phyloP scores from a whole-genome alignment of 352 stramenopile species.

The Phytophthora rubi region DNA sequence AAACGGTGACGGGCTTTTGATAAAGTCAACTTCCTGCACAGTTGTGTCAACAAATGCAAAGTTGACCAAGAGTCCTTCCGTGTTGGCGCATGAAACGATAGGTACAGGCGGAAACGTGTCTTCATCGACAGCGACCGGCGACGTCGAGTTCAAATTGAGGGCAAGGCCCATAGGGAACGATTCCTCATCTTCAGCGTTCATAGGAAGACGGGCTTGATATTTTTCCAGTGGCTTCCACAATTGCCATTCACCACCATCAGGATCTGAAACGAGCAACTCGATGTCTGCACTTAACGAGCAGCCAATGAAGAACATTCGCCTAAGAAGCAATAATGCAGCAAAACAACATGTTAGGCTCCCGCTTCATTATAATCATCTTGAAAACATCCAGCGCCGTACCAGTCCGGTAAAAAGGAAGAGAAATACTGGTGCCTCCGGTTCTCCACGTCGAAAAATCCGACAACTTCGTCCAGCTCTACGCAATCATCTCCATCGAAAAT shows the following conservation, averaged over 20 bases:
- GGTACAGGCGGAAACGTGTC: conserved; percentile 51
- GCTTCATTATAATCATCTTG: too few relatives aligned
- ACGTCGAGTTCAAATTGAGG: conserved; percentile 65
- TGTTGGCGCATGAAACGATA: conserved; percentile 63
- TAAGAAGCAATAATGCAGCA: conserved; percentile 20
- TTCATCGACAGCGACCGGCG: conserved; percentile 58
- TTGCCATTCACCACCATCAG: conserved; percentile 63
- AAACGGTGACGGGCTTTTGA: conserved; percentile 39
- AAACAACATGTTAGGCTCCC: too few relatives aligned
- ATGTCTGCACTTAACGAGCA: conserved; percentile 84
- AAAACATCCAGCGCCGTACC: conserved; percentile 35
- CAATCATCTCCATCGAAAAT: conserved; percentile 61
- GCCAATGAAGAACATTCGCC: conserved; percentile 84
- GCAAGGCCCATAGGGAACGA: conserved; percentile 65
- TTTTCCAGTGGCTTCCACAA: conserved; percentile 81
- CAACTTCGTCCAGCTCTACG: conserved; percentile 66
- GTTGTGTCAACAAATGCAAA: conserved; percentile 77
- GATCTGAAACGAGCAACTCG: conserved; percentile 73
- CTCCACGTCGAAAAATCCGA: conserved; percentile 69
- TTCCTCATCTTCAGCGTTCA: conserved; percentile 74
- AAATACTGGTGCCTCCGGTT: conserved; percentile 68
- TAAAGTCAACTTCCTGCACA: conserved; percentile 57
- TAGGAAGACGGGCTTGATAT: conserved; percentile 76
- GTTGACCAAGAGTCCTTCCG: conserved; percentile 66
- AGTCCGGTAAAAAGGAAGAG: conserved; percentile 67